These are phyloP conservation scores for Alternaria gaisen DNA, from an alignment of 2,329 filamentous ascomycete species.

Conservation along the genomic window DNA sequence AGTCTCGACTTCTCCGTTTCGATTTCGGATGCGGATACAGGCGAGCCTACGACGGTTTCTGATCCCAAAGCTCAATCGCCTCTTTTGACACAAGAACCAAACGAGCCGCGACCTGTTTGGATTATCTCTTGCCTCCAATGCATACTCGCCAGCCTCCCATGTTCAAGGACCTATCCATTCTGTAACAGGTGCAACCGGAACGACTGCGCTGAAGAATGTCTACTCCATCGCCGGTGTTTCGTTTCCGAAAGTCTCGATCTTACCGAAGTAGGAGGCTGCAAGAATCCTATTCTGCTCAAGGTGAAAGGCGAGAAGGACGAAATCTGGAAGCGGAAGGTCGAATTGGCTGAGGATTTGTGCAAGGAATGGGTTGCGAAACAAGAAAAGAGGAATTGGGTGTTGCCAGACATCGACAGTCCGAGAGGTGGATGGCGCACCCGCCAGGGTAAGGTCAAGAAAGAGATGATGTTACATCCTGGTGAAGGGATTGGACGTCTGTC, in stretches of 20 bases:
- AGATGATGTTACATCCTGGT: constrained; percentile 9
- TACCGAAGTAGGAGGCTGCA: neutral
- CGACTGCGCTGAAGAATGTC: constrained; percentile 26
- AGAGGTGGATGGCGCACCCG: constrained; percentile 12
- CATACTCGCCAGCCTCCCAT: constrained; percentile 34
- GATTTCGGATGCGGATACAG: neutral
- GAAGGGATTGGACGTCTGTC: constrained; percentile 20
- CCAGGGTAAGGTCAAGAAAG: no score
- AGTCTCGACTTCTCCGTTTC: constrained; percentile 3
- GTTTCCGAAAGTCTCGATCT: constrained; percentile 19
- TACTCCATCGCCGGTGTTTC: constrained; percentile 33
- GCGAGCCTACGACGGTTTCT: neutral
- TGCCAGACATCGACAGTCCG: constrained; percentile 20
- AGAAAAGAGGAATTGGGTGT: constrained; percentile 41
- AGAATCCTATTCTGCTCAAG: constrained; percentile 29
- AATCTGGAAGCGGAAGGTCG: constrained; percentile 26
- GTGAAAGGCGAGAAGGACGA: constrained; percentile 22
- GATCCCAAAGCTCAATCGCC: neutral
- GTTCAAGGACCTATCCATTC: constrained; percentile 37
- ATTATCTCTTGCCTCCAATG: constrained; percentile 46
- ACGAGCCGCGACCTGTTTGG: constrained; percentile 23
- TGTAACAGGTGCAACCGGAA: constrained; percentile 42
- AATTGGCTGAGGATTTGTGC: constrained; percentile 16
- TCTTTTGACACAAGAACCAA: neutral
- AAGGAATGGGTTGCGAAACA: constrained; percentile 18